These are phyloP conservation scores for Solanum gracilifrons DNA, from an alignment of 257 asterid species.

Conservation along the genomic window DNA sequence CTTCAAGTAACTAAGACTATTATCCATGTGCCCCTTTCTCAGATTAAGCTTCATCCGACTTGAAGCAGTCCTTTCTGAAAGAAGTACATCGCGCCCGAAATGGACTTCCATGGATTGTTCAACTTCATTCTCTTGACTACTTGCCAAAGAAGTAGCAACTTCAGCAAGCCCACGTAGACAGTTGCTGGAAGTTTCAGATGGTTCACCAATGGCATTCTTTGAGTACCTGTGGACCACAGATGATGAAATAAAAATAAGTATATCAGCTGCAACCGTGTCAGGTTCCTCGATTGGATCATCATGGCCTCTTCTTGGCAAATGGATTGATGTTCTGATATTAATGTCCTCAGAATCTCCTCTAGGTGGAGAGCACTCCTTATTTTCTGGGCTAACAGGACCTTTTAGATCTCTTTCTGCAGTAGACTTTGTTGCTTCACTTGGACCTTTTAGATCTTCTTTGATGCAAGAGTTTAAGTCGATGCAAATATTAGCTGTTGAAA, in stretches of 20 bases:
- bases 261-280: conserved; percentile 46
- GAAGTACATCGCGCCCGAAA: background rate
- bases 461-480: conserved; percentile 19
- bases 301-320: background rate
- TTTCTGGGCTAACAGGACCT: conserved; percentile 50
- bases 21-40: background rate
- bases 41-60: background rate
- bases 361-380: conserved; percentile 50
- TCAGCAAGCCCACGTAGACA: conserved; percentile 49
- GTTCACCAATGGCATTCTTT: background rate
- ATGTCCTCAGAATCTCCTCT: conserved; percentile 38
- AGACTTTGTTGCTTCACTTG: background rate
- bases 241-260: conserved; percentile 28
- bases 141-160: conserved; percentile 30
- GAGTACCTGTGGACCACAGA: background rate
- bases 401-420: conserved; percentile 19
- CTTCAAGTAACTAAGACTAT: background rate
- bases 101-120: conserved; percentile 4
- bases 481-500: conserved; percentile 1
- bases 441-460: conserved; percentile 7
- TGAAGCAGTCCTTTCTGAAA: background rate
- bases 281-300: background rate
- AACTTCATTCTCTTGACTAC: conserved; percentile 9
- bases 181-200: conserved; percentile 4
- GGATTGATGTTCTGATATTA: conserved; percentile 9